A percentile compares a stretch with the other conserved stretches of the same genome.
These are phyloP conservation scores for Sordaria brevicollis DNA, from an alignment of 495 filamentous ascomycete genomes.

Conservation along the genomic window DNA sequence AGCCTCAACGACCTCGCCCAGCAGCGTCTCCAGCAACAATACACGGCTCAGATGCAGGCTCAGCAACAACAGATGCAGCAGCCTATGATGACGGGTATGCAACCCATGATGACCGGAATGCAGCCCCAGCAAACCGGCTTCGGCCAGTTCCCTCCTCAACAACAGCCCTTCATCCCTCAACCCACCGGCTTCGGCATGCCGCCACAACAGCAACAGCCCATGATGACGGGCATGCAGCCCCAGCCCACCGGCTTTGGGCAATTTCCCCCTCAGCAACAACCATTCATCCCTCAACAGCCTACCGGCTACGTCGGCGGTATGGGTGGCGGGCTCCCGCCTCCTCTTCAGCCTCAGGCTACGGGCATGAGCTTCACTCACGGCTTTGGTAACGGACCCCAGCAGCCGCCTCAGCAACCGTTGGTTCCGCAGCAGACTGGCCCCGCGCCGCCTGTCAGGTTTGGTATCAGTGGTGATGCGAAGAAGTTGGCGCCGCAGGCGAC, in stretches of 20 bases:
- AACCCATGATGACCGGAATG: slow-evolving; percentile 35
- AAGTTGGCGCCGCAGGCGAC: slow-evolving; percentile 84
- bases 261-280: not conserved
- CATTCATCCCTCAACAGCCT: not conserved
- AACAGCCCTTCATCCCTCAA: not conserved
- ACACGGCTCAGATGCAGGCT: slow-evolving; percentile 21
- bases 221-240: slow-evolving; percentile 35
- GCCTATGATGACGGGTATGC: slow-evolving; percentile 13
- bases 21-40: slow-evolving; percentile 52
- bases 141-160: slow-evolving; percentile 4
- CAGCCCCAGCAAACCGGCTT: slow-evolving; percentile 44
- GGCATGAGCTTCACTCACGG: slow-evolving; percentile 47
- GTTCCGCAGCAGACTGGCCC: slow-evolving; percentile 87
- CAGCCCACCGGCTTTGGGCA: slow-evolving; percentile 45
- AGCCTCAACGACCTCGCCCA: slow-evolving; percentile 63
- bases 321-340: slow-evolving; percentile 29
- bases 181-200: not conserved
- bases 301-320: not conserved
- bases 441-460: slow-evolving; percentile 82
- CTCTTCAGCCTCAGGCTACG: slow-evolving; percentile 38
- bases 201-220: slow-evolving; percentile 32
- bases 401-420: slow-evolving; percentile 50
- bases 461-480: slow-evolving; percentile 57
- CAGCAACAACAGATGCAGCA: slow-evolving; percentile 17
- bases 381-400: slow-evolving; percentile 39